Percentiles rank a stretch among this genome's conserved stretches.
Evolutionary conservation across 169 alveolate genomes (phyloP).

Genomic region (Eimeria acervulina): DNA sequence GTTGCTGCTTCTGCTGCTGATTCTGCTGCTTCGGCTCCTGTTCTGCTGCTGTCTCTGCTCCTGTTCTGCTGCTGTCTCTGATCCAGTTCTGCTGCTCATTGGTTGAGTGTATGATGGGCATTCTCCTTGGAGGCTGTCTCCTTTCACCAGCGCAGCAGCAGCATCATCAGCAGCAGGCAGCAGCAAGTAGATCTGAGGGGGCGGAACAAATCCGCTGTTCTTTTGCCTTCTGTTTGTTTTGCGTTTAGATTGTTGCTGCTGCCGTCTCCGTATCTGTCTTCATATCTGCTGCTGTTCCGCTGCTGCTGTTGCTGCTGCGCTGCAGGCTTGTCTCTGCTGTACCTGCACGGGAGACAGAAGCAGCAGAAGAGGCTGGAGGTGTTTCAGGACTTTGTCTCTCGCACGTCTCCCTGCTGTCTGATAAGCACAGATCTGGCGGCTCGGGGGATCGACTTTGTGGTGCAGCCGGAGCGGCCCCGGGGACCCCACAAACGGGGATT

Average conservation of each 20-base stretch:
- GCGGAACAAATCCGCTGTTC: too few species aligned
- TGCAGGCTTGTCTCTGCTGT: constrained; percentile 86
- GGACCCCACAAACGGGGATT: neutral
- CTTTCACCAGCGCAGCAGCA: neutral
- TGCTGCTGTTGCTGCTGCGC: constrained; percentile 42
- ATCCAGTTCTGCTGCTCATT: too few species aligned
- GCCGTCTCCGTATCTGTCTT: neutral
- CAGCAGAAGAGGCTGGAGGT: constrained; percentile 97
- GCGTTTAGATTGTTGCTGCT: neutral
- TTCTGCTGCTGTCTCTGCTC: neutral
- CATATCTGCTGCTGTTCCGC: neutral
- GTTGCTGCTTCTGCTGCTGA: neutral
- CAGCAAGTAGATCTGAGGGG: too few species aligned
- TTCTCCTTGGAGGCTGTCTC: neutral
- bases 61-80: neutral
- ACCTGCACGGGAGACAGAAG: constrained; percentile 97
- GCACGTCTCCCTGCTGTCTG: constrained; percentile 91
- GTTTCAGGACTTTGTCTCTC: constrained; percentile 95
- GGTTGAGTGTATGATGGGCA: too few species aligned
- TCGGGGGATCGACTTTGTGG: constrained; percentile 97
- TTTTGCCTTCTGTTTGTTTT: neutral
- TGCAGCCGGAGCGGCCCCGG: constrained; percentile 32
- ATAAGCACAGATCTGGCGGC: constrained; percentile 97
- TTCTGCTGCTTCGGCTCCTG: neutral
- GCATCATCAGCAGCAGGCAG: too few species aligned